Conservation (phyloP, 345 rosid species). For the Eucalyptus shirleyi region DNA sequence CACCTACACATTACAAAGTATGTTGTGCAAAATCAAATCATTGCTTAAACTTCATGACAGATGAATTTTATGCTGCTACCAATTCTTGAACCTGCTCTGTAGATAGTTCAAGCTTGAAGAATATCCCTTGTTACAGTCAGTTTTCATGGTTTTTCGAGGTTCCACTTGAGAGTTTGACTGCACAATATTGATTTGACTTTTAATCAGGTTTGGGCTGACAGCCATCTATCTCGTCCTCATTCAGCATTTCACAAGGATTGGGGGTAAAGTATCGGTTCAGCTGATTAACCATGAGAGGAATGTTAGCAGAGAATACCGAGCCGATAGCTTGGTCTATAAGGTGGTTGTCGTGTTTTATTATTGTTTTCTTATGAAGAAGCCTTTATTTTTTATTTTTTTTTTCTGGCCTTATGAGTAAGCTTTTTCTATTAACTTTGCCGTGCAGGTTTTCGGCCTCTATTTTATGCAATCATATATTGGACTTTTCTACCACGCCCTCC, state of each 20-base stretch:
- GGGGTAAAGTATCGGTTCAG: slow-evolving; percentile 76
- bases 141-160: background rate
- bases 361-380: background rate
- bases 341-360: slow-evolving; percentile 11
- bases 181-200: background rate
- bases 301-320: slow-evolving; percentile 56
- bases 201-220: slow-evolving; percentile 65
- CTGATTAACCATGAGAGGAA: slow-evolving; percentile 69
- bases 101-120: background rate
- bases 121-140: background rate
- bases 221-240: slow-evolving; percentile 74
- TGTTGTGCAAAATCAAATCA: background rate
- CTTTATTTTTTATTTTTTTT: background rate
- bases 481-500: slow-evolving; percentile 85
- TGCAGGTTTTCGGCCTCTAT: slow-evolving; percentile 92
- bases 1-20: background rate
- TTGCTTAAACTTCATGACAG: background rate
- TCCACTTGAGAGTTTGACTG: background rate
- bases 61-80: background rate
- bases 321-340: slow-evolving; percentile 90
- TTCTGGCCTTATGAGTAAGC: background rate
- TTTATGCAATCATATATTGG: slow-evolving; percentile 97
- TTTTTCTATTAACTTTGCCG: background rate
- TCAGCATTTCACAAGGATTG: slow-evolving; percentile 64
- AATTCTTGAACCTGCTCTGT: background rate